phyloP scores from a whole-genome alignment of 176 grass and related monocot species.

The Cocos nucifera region DNA sequence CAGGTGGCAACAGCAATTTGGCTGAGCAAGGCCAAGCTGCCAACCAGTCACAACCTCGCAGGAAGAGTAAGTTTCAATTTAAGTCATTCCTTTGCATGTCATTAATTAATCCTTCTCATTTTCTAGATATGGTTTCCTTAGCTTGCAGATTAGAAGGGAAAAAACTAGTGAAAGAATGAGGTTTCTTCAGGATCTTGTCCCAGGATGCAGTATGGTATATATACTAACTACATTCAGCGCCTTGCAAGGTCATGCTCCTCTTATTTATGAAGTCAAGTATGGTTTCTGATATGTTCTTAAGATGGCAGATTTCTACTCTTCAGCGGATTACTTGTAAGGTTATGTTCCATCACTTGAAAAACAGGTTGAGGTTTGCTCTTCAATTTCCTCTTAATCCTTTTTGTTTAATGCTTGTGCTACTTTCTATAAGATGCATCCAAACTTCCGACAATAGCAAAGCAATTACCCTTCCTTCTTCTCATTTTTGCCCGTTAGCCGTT shows the following conservation, averaged over 20 bases:
- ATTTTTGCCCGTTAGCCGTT: neutral
- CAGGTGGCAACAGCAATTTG: neutral
- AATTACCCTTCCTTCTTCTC: too few relatives aligned
- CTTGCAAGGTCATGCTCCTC: neutral
- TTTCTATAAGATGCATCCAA: too few relatives aligned
- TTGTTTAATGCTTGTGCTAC: too few relatives aligned
- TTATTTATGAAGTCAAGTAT: neutral
- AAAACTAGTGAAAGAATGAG: slow-evolving; percentile 96
- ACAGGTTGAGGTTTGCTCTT: slow-evolving; percentile 58
- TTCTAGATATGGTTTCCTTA: neutral
- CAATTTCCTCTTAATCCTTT: too few relatives aligned
- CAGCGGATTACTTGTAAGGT: slow-evolving; percentile 75
- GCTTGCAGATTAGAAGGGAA: slow-evolving; percentile 75
- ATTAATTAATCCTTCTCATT: slow-evolving; percentile 10
- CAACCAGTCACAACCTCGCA: slow-evolving; percentile 93
- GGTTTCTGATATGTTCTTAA: neutral
- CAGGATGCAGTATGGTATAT: slow-evolving; percentile 77
- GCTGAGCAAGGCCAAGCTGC: slow-evolving; percentile 88
- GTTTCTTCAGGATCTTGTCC: slow-evolving; percentile 86
- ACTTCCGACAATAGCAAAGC: too few relatives aligned
- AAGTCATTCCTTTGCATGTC: neutral
- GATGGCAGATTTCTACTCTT: slow-evolving; percentile 3
- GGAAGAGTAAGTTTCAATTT: slow-evolving; percentile 60
- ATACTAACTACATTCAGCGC: too few relatives aligned
- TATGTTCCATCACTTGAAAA: slow-evolving; percentile 87